These are phyloP conservation scores for Lactarius hatsudake DNA, from an alignment of 768 basidiomycete genomes.

Conservation along the genomic window DNA sequence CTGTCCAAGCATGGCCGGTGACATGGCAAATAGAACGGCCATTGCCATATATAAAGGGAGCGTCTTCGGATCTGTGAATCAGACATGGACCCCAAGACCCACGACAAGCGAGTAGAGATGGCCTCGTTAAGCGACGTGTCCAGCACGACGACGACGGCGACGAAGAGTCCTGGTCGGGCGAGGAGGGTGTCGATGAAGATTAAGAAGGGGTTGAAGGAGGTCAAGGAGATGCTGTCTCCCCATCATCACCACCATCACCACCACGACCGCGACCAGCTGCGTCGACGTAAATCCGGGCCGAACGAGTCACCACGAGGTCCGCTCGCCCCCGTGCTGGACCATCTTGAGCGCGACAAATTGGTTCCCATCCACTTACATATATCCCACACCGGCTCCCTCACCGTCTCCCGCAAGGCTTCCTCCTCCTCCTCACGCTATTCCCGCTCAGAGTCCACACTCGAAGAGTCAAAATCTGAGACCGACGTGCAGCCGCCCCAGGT, in stretches of 20 bases:
- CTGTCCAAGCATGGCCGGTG: conserved; percentile 18
- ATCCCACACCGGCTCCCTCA: conserved; percentile 41
- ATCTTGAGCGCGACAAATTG: conserved; percentile 16
- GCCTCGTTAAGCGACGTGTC: conserved; percentile 16
- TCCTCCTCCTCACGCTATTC: conserved; percentile 22
- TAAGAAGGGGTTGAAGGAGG: conserved; percentile 28
- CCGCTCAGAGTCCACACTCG: conserved; percentile 5
- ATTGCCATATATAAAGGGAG: conserved; percentile 5
- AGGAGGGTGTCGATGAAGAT: conserved; percentile 29
- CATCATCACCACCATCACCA: conserved; percentile 16
- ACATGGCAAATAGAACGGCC: conserved; percentile 1
- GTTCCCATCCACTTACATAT: conserved; percentile 32
- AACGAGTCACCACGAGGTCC: conserved; percentile 16
- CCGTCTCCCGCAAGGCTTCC: conserved; percentile 41
- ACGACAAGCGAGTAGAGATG: conserved; percentile 2
- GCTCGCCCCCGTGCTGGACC: conserved; percentile 22
- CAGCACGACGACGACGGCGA: background rate
- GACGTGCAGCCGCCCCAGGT: background rate
- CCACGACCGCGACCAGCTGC: background rate
- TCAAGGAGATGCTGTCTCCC: conserved; percentile 23
- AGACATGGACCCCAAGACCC: conserved; percentile 7
- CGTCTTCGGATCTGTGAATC: background rate
- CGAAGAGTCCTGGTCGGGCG: conserved; percentile 17
- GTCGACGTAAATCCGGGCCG: conserved; percentile 20
- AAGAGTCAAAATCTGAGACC: conserved; percentile 19